These are phyloP conservation scores for Cyclospora cayetanensis DNA, from an alignment of 169 alveolate genomes.

Conservation along the genomic window DNA sequence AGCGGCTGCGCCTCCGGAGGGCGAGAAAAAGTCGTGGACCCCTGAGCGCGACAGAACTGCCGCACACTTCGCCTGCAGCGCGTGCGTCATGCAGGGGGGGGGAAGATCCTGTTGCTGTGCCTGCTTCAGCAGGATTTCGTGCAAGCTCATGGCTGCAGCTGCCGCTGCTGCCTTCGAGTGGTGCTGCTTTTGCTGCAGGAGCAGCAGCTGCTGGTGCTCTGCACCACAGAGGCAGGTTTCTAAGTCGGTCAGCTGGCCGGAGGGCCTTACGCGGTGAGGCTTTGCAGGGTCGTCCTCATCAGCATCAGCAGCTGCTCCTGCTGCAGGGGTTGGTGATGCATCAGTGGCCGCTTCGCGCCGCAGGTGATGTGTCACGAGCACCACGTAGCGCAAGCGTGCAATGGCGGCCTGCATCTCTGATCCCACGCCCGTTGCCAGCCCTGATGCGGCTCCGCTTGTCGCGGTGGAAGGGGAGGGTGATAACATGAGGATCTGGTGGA, in stretches of 20 bases:
- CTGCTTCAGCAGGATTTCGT: not conserved
- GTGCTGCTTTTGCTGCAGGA: not conserved
- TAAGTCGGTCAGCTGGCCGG: not conserved
- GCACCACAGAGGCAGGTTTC: not conserved
- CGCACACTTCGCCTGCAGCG: not conserved
- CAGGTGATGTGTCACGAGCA: constrained; percentile 17
- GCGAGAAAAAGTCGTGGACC: not conserved
- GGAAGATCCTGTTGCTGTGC: not conserved
- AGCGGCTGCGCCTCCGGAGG: not conserved
- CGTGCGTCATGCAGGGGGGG: not conserved
- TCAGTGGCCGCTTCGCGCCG: not conserved
- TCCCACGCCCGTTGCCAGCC: not conserved
- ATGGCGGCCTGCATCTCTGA: constrained; percentile 19
- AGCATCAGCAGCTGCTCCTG: not conserved
- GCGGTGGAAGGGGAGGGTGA: not conserved
- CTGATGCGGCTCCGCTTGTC: not conserved
- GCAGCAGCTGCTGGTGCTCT: not conserved
- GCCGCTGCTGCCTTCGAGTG: not conserved
- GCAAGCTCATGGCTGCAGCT: not conserved
- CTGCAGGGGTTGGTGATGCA: not conserved
- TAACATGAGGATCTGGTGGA: not conserved
- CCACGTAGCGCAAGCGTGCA: not conserved
- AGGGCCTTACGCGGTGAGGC: not conserved
- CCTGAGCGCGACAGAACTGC: not conserved
- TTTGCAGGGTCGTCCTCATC: not conserved